A percentile compares a stretch with the other conserved stretches of the same genome.
These are phyloP conservation scores for Camellia granthamiana DNA, from an alignment of 148 eudicot genomes.

Conservation along the genomic window DNA sequence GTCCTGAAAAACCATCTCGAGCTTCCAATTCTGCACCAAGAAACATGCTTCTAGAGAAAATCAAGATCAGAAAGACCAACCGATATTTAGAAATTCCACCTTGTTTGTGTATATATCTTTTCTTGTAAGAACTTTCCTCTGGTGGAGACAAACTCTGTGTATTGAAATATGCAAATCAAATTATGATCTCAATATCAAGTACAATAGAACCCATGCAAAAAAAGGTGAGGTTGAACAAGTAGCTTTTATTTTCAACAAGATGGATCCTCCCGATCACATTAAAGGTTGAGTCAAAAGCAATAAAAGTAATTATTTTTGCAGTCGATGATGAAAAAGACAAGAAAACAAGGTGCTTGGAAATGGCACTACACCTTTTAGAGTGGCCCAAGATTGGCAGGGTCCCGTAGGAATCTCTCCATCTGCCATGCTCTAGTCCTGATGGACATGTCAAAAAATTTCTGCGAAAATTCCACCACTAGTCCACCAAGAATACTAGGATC, in stretches of 20 bases:
- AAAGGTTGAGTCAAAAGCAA: neutral
- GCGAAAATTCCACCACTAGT: slow-evolving; percentile 68
- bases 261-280: neutral
- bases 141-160: neutral
- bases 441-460: slow-evolving; percentile 84
- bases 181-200: neutral
- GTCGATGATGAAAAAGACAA: neutral
- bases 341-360: neutral
- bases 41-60: too few species aligned
- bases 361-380: slow-evolving; percentile 13
- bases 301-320: neutral
- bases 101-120: too few species aligned
- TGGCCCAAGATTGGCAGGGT: slow-evolving; percentile 42
- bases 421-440: slow-evolving; percentile 84
- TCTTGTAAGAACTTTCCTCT: neutral
- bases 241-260: slow-evolving; percentile 4
- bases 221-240: neutral
- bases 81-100: too few species aligned
- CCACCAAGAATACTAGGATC: slow-evolving; percentile 88
- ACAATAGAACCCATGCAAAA: neutral
- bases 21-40: too few species aligned
- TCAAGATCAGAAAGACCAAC: too few species aligned
- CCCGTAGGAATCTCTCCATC: slow-evolving; percentile 87
- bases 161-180: neutral
- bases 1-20: too few species aligned